Conservation (phyloP, 73 alveolate species). For the Paramecium primaurelia region DNA sequence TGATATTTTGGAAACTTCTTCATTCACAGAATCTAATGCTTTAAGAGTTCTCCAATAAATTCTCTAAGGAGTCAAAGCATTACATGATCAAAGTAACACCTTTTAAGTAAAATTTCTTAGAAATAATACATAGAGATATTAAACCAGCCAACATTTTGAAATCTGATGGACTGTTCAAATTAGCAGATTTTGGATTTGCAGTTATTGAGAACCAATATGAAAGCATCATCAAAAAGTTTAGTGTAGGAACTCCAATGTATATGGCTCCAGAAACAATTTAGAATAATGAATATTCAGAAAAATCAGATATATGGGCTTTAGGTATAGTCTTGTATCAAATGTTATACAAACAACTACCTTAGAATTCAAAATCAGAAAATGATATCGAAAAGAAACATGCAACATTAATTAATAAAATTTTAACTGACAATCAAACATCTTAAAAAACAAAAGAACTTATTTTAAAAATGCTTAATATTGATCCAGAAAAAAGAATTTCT, state of each 20-base stretch:
- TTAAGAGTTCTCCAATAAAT: not conserved
- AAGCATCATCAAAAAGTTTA: conserved; percentile 28
- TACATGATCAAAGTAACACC: not conserved
- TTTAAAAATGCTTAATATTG: not conserved
- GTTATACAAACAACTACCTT: not conserved
- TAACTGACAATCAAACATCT: not conserved
- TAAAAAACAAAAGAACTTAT: not conserved
- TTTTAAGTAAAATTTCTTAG: conserved; percentile 8
- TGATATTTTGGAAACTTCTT: not conserved
- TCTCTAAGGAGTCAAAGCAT: not conserved
- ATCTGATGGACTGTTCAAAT: not conserved
- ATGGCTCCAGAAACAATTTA: conserved; percentile 71
- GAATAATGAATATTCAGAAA: conserved; percentile 52
- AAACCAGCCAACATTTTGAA: conserved; percentile 47
- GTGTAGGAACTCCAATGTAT: conserved; percentile 60
- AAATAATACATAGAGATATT: conserved; percentile 32
- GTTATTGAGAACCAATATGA: not conserved
- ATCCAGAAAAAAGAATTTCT: not conserved
- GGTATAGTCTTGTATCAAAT: conserved; percentile 9
- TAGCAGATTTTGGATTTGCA: conserved; percentile 44
- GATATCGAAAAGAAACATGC: not conserved
- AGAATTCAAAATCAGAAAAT: not conserved
- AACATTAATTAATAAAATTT: not conserved
- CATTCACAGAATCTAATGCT: not conserved
- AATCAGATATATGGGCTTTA: conserved; percentile 70